Evolutionary conservation across 192 early-diverging fungal species (phyloP).

Genomic region (Gaertneriomyces semiglobifer): DNA sequence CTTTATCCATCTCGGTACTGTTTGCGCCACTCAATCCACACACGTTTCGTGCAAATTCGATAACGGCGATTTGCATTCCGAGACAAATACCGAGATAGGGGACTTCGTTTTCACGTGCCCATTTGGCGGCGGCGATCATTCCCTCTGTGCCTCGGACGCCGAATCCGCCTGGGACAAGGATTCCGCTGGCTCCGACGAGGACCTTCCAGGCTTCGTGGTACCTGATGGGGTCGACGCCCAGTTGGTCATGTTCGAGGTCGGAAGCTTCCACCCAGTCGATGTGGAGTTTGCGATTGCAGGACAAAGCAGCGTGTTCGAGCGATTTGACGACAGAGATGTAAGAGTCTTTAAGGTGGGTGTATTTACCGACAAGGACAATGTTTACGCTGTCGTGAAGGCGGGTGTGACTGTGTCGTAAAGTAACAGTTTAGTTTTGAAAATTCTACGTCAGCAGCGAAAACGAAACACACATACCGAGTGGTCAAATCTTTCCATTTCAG

Average conservation of each 20-base stretch:
- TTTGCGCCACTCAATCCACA: slow-evolving; percentile 75
- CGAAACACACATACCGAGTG: slow-evolving; percentile 34
- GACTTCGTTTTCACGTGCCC: slow-evolving; percentile 95
- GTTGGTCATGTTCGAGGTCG: slow-evolving; percentile 75
- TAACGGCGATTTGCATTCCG: slow-evolving; percentile 93
- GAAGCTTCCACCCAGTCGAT: slow-evolving; percentile 91
- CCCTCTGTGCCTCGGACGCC: slow-evolving; percentile 96
- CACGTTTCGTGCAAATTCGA: slow-evolving; percentile 95
- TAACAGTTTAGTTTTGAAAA: slow-evolving; percentile 1
- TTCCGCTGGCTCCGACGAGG: slow-evolving; percentile 81
- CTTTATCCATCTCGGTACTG: slow-evolving; percentile 76
- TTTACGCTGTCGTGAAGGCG: slow-evolving; percentile 77
- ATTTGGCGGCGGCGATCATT: slow-evolving; percentile 90
- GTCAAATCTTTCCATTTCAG: slow-evolving; percentile 85
- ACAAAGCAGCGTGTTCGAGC: slow-evolving; percentile 88
- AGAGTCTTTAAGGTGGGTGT: slow-evolving; percentile 92
- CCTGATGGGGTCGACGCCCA: slow-evolving; percentile 79
- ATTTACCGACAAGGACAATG: slow-evolving; percentile 95
- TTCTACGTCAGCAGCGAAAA: background rate
- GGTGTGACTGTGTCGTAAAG: slow-evolving; percentile 52
- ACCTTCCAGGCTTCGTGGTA: slow-evolving; percentile 95
- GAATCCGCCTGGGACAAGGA: slow-evolving; percentile 97
- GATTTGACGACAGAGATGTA: slow-evolving; percentile 97
- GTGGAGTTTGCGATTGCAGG: slow-evolving; percentile 76
- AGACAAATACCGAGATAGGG: slow-evolving; percentile 98